Conservation (phyloP, 495 filamentous ascomycete species). For the Hyaloscypha hepaticicola region DNA sequence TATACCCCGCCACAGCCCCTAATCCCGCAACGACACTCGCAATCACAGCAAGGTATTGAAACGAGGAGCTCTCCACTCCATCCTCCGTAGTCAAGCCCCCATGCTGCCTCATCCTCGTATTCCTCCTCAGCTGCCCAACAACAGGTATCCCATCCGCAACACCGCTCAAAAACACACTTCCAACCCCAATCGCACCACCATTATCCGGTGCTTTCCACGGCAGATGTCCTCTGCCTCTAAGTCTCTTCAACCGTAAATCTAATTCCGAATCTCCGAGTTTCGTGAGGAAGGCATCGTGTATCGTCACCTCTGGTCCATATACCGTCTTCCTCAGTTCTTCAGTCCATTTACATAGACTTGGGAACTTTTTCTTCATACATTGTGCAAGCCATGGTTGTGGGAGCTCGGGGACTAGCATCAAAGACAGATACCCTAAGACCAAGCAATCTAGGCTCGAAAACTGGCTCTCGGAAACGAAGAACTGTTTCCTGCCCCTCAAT, state of each 20-base stretch:
- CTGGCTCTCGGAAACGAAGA: conserved; percentile 45
- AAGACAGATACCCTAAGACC: conserved; percentile 70
- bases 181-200: conserved; percentile 21
- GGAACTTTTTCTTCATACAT: conserved; percentile 56
- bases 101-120: conserved; percentile 28
- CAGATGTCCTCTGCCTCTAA: conserved; percentile 14
- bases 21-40: conserved; percentile 21
- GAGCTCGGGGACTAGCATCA: conserved; percentile 69
- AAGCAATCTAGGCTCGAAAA: conserved; percentile 75
- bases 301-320: conserved; percentile 37
- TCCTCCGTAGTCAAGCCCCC: conserved; percentile 20
- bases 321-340: conserved; percentile 42
- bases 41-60: conserved; percentile 16
- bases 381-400: conserved; percentile 71
- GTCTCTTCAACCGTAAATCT: not conserved
- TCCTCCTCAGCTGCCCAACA: conserved; percentile 25
- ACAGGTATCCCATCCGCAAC: conserved; percentile 31
- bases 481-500: conserved; percentile 50
- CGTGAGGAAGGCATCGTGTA: conserved; percentile 22
- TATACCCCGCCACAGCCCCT: conserved; percentile 19
- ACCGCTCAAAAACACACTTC: conserved; percentile 18
- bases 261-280: not conserved
- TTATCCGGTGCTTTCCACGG: conserved; percentile 29
- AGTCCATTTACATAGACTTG: conserved; percentile 53
- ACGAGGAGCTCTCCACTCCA: conserved; percentile 15